These are phyloP conservation scores for Aspergillus homomorphus DNA, from an alignment of 495 filamentous ascomycete genomes.

Conservation along the genomic window DNA sequence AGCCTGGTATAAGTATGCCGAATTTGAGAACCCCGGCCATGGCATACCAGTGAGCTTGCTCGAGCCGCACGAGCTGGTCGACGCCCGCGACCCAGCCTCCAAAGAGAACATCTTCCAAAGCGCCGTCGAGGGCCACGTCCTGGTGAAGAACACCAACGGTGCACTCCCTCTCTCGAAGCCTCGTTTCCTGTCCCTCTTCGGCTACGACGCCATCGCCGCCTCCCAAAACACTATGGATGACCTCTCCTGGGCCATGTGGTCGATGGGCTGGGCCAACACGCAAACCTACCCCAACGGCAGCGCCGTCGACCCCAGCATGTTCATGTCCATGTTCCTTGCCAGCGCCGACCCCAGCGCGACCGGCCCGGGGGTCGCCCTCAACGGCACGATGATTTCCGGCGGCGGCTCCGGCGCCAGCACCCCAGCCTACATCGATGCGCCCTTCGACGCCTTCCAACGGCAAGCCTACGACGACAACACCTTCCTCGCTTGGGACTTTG, in stretches of 20 bases:
- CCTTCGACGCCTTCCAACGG: constrained; percentile 52
- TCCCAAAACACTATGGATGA: constrained; percentile 1
- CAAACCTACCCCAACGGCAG: constrained; percentile 6
- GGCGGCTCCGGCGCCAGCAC: constrained; percentile 64
- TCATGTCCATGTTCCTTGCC: constrained; percentile 31
- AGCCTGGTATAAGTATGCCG: constrained; percentile 47
- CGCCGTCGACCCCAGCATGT: constrained; percentile 60
- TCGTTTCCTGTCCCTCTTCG: constrained; percentile 61
- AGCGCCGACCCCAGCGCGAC: neutral
- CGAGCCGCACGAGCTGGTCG: constrained; percentile 62
- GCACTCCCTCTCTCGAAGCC: constrained; percentile 61
- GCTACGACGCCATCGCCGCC: constrained; percentile 54
- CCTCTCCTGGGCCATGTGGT: neutral
- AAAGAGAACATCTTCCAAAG: constrained; percentile 50
- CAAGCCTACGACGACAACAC: constrained; percentile 48
- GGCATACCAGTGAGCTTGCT: constrained; percentile 59
- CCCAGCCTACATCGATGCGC: constrained; percentile 53
- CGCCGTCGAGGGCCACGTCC: constrained; percentile 61
- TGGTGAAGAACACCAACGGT: constrained; percentile 68
- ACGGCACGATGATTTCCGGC: constrained; percentile 59
- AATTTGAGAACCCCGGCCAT: constrained; percentile 40
- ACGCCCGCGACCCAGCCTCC: constrained; percentile 40
- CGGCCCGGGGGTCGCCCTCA: constrained; percentile 29
- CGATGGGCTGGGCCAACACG: constrained; percentile 1
- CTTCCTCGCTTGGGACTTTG: constrained; percentile 35